Base-by-base conservation (phyloP, 495 filamentous ascomycete genomes). In the Penicillium flavigenum region DNA sequence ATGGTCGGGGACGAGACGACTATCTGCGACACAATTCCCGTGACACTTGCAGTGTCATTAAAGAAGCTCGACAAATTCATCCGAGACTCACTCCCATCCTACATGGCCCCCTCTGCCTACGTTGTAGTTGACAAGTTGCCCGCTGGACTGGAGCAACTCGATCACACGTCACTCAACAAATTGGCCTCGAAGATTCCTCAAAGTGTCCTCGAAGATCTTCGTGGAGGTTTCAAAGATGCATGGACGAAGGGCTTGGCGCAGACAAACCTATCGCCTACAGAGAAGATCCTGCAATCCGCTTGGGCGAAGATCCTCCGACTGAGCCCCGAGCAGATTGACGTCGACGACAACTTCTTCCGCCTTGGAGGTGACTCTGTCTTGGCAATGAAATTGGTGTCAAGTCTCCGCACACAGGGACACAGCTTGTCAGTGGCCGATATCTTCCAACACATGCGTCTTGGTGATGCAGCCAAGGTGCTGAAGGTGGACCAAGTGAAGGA, bases 251-350 rank as follows among this genome's bases (percentile, higher is more conserved):
- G 46, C 26, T 49, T 50, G 0, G 52, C 56, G 0, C 63, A 69
- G 52, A 55, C 57, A 16, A 62, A 61, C n/a, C 52, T 73, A 36
- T 71, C 72, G 31, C 48, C 60, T 1, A 52, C 64, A 11, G 76
- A 83, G 58, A 67, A 56, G 22, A 73, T 66, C 16, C 64, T 85
- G 2, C 76, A 66, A 32, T 51, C 66, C 3, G 60, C 77, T 8
- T 84, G 81, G 82, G 74, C 73, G 5, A 63, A 67, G 1, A 71
- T 79, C 1, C 68, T 85, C 0, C 68, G 69, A 2, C 58, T 81
- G 2, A 16, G 47, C 1, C 46, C 59, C 0, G 70, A 71, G 16
- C 48, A 70, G 4, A 76, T 82, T n/a, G 74, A 72, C 11, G 56
- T 72, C 0, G 71, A 76, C 11, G 75, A 79, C 54, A 75, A 75